Conservation (phyloP, 352 stramenopile species). For the Phytophthora kernoviae region DNA sequence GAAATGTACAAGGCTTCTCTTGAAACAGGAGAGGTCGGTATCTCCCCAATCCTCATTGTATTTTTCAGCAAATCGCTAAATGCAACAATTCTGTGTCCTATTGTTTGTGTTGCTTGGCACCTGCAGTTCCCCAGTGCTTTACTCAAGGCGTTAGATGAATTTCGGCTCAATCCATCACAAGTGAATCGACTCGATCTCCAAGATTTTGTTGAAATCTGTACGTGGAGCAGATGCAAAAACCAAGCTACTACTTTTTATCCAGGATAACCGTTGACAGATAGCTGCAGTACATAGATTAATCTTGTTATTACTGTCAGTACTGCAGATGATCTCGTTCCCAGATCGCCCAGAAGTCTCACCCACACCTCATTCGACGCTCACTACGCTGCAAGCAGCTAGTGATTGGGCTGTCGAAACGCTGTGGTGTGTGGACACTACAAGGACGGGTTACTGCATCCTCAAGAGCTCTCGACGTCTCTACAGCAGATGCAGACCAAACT, state of each 20-base stretch:
- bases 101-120: too few relatives aligned
- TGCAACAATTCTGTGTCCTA: background rate
- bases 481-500: conserved; percentile 43
- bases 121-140: conserved; percentile 29
- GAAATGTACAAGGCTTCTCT: conserved; percentile 37
- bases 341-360: conserved; percentile 17
- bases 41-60: background rate
- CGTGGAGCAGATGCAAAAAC: conserved; percentile 6
- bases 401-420: conserved; percentile 54
- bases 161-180: conserved; percentile 20
- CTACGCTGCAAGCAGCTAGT: conserved; percentile 20
- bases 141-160: conserved; percentile 23
- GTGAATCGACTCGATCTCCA: conserved; percentile 26
- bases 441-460: conserved; percentile 3
- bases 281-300: too few relatives aligned
- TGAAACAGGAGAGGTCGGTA: conserved; percentile 33
- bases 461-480: conserved; percentile 21
- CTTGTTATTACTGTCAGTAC: conserved; percentile 24
- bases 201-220: conserved; percentile 38
- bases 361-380: conserved; percentile 18
- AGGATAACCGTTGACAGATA: too few relatives aligned
- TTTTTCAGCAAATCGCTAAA: background rate
- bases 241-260: background rate
- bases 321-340: conserved; percentile 50
- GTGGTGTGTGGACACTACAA: conserved; percentile 19